Conservation (phyloP, 441 rosid genomes). For the Euphorbia schlechtendalii region DNA sequence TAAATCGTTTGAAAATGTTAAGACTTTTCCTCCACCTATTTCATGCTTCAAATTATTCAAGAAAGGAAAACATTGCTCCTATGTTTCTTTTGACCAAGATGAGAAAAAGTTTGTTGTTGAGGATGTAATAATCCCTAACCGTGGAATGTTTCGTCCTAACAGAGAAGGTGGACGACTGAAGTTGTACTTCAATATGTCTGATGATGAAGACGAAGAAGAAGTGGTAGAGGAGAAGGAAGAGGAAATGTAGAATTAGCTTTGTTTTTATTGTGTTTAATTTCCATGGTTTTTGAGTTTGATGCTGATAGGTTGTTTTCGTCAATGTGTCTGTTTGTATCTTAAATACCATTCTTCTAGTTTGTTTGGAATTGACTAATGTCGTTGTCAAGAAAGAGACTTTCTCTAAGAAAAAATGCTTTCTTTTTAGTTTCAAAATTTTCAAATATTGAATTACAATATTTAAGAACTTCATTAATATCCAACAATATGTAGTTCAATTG, state of each 20-base stretch:
- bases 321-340: background rate
- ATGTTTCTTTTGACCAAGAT: background rate
- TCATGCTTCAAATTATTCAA: conserved; percentile 11
- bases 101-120: background rate
- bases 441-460: too few species aligned
- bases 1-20: background rate
- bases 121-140: conserved; percentile 9
- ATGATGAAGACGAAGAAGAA: background rate
- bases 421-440: too few species aligned
- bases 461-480: too few species aligned
- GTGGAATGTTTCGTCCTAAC: conserved; percentile 10
- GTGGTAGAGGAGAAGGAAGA: background rate
- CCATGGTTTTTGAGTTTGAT: background rate
- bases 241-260: background rate
- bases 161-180: conserved; percentile 14
- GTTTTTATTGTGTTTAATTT: background rate
- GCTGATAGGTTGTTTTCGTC: background rate
- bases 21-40: conserved; percentile 18
- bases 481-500: too few species aligned
- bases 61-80: conserved; percentile 5
- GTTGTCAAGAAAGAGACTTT: background rate
- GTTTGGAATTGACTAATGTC: background rate
- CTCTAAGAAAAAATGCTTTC: background rate
- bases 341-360: background rate
- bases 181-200: background rate